Evolutionary conservation across 805 yeast genomes (phyloP), one percentile per base, ranked within the genome.

Genomic region (Kodamaea neixiangensis): DNA sequence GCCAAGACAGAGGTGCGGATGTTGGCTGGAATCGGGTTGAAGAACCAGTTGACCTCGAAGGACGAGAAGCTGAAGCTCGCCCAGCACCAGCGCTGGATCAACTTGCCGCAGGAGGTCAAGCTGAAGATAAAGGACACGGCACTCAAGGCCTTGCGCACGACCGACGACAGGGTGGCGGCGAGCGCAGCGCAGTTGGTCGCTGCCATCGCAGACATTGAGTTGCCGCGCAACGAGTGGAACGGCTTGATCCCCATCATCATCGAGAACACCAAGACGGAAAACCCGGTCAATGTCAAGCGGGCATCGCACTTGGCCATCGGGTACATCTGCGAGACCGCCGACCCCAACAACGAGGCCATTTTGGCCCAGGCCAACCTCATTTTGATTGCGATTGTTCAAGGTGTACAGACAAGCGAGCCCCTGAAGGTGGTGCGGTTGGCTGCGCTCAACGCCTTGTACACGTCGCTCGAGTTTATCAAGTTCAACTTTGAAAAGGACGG

Each of bases 121-220:
- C 62, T 71, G 7, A 80, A 81, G 55, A 86, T 93, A 64, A 91
- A 89, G 72, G 75, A 78, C 42, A 75, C 79, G 25, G 61, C 73
- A 4, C 67, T 93, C 46, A 70, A 72, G 41, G 81, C 92, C 2
- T 79, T 94, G 50, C 66, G 85, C 50, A 77, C 88, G 14, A 65
- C 73, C n/a, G 82, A 83, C 60, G 87, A 82, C 56, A 81, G 89
- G 62, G 97, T 93, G 50, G 94, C 96, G 29, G 83, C 85, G 51
- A 80, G 96, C 22, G 86, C 93, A 20, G 97, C 99, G 19, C 97
- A 93, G 74, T 77, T 93, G 57, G 93, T 94, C 47, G 96, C 98
- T 31, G 96, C 97, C 9, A 89, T 94, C 60, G 99, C 97, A n/a
- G 93, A 86, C 56, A 89, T 93, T 51, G 99, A 94, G 67, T 77